Evolutionary conservation across 2,329 filamentous ascomycete species (phyloP).

Genomic region (Cordyceps tenuipes): DNA sequence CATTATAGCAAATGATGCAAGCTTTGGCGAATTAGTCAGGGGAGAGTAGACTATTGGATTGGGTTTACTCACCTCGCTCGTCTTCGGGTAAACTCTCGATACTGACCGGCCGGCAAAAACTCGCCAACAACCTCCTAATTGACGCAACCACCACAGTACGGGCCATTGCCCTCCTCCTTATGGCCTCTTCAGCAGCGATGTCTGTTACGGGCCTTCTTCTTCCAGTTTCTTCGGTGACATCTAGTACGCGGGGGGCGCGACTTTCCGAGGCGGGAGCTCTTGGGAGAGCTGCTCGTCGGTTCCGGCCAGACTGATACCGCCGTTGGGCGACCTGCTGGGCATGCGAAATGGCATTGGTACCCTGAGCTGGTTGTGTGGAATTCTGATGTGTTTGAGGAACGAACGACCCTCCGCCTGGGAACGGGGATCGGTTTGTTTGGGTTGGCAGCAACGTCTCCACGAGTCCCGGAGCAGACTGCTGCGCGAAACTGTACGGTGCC

Average conservation of each 20-base stretch:
- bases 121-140: conserved; percentile 21
- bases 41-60: background rate
- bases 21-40: conserved; percentile 27
- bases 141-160: background rate
- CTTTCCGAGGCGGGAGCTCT: conserved; percentile 19
- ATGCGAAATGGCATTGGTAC: background rate
- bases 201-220: too few species aligned
- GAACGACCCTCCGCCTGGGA: too few species aligned
- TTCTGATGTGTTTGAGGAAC: background rate
- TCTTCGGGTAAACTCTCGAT: conserved; percentile 35
- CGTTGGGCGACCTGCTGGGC: background rate
- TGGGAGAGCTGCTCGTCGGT: conserved; percentile 19
- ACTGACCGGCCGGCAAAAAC: conserved; percentile 35
- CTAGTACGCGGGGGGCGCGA: background rate
- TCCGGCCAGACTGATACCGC: conserved; percentile 16
- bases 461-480: background rate
- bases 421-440: background rate
- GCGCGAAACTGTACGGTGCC: background rate
- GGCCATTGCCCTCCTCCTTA: too few species aligned
- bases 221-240: too few species aligned
- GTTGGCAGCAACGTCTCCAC: background rate
- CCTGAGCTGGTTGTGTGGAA: background rate
- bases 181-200: too few species aligned
- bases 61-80: conserved; percentile 38
- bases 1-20: conserved; percentile 58